phyloP scores from a whole-genome alignment of 345 rosid genomes.

The Pugionium cornutum region DNA sequence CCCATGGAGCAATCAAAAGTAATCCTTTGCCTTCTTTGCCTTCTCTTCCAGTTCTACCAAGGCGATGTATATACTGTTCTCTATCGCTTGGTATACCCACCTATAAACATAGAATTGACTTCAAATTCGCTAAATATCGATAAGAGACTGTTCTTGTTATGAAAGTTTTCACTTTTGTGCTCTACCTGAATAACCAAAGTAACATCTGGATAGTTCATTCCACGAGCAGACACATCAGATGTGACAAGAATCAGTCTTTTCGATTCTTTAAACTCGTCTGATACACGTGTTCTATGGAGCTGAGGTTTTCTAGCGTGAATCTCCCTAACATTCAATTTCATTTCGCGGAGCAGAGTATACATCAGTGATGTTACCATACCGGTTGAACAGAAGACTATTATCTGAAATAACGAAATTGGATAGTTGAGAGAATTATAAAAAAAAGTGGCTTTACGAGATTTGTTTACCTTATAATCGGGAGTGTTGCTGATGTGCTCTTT shows the following conservation, averaged over 20 bases:
- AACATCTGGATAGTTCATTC: conserved; percentile 95
- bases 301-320: conserved; percentile 92
- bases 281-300: conserved; percentile 67
- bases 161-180: background rate
- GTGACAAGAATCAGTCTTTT: conserved; percentile 75
- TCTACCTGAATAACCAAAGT: conserved; percentile 91
- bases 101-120: conserved; percentile 42
- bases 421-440: conserved; percentile 3
- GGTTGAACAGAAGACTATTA: conserved; percentile 86
- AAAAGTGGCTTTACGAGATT: background rate
- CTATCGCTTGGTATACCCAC: conserved; percentile 78
- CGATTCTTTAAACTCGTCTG: conserved; percentile 84
- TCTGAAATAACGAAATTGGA: conserved; percentile 48
- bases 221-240: conserved; percentile 92
- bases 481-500: conserved; percentile 60
- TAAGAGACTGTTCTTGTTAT: conserved; percentile 13
- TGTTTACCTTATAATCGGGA: conserved; percentile 71
- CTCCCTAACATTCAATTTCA: conserved; percentile 87
- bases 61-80: conserved; percentile 84
- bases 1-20: conserved; percentile 93
- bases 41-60: conserved; percentile 90
- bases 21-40: conserved; percentile 87
- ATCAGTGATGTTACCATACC: conserved; percentile 87
- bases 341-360: conserved; percentile 69
- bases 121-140: background rate